phyloP scores from a whole-genome alignment of 208 protist genomes.

The Trypanosoma cruzi region DNA sequence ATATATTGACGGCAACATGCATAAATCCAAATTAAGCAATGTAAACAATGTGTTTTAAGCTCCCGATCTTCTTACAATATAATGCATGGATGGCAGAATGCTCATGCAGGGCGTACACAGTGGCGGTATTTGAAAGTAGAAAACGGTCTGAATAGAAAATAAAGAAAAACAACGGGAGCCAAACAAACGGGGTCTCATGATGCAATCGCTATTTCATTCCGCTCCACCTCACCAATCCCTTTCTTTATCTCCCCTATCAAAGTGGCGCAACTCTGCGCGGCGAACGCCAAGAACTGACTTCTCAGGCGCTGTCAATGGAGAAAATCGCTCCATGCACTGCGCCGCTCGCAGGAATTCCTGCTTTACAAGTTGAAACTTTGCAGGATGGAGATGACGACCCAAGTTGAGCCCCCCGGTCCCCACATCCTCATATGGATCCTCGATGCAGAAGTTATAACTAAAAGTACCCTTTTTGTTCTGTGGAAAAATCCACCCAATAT shows the following conservation, averaged over 20 bases:
- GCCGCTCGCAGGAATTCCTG: slow-evolving; percentile 85
- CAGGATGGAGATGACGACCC: slow-evolving; percentile 81
- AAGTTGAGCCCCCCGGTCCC: slow-evolving; percentile 85
- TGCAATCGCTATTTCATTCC: no score
- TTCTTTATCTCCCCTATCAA: slow-evolving; percentile 26
- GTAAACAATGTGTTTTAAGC: no score
- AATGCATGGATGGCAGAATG: background rate
- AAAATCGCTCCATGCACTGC: slow-evolving; percentile 81
- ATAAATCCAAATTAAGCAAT: no score
- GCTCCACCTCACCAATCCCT: slow-evolving; percentile 17
- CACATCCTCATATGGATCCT: slow-evolving; percentile 91
- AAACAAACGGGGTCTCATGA: no score
- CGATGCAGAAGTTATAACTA: slow-evolving; percentile 83
- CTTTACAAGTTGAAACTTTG: slow-evolving; percentile 91
- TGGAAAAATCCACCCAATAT: slow-evolving; percentile 83
- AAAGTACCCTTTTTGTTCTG: slow-evolving; percentile 80
- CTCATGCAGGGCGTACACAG: background rate
- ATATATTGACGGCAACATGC: no score
- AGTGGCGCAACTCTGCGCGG: slow-evolving; percentile 53
- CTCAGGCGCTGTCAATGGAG: slow-evolving; percentile 70
- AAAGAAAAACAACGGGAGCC: background rate
- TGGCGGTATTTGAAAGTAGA: background rate
- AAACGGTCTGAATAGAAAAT: background rate
- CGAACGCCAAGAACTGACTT: slow-evolving; percentile 84
- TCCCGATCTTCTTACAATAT: no score